phyloP scores from a whole-genome alignment of 176 grass and related monocot genomes.

The Bromus sterilis region DNA sequence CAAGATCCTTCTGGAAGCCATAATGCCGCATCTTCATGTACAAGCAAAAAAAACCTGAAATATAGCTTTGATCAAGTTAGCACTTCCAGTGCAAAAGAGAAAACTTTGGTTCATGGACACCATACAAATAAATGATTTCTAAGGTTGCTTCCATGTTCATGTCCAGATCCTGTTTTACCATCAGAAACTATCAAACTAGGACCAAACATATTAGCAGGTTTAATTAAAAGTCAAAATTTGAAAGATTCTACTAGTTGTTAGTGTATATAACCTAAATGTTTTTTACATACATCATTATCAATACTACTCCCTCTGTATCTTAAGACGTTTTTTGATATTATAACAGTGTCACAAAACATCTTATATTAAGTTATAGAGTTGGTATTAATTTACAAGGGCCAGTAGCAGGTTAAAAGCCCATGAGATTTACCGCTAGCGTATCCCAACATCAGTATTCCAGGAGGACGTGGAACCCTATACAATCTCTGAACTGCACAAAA shows the following conservation, averaged over 20 bases:
- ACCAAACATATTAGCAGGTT: background rate
- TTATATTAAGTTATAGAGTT: too few species aligned
- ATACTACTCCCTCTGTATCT: too few species aligned
- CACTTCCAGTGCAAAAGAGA: background rate
- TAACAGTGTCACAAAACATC: too few species aligned
- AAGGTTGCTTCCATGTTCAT: background rate
- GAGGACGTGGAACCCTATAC: background rate
- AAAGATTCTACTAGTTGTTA: background rate
- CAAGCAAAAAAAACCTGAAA: background rate
- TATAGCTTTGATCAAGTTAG: background rate
- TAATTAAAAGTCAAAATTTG: background rate
- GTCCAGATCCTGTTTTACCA: background rate
- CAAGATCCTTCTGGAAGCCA: accelerated
- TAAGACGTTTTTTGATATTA: too few species aligned
- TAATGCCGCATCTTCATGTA: background rate
- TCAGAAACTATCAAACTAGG: background rate
- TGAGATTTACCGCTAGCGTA: background rate
- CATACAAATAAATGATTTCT: background rate
- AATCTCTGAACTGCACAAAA: background rate
- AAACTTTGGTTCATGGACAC: background rate
- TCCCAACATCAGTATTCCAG: background rate
- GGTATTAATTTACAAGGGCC: background rate
- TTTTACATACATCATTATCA: background rate
- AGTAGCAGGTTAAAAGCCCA: background rate
- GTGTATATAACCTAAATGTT: background rate